Percentiles rank a stretch among this genome's conserved stretches.
phyloP scores from a whole-genome alignment of 169 alveolate species.

The Plasmodium blacklocki region DNA sequence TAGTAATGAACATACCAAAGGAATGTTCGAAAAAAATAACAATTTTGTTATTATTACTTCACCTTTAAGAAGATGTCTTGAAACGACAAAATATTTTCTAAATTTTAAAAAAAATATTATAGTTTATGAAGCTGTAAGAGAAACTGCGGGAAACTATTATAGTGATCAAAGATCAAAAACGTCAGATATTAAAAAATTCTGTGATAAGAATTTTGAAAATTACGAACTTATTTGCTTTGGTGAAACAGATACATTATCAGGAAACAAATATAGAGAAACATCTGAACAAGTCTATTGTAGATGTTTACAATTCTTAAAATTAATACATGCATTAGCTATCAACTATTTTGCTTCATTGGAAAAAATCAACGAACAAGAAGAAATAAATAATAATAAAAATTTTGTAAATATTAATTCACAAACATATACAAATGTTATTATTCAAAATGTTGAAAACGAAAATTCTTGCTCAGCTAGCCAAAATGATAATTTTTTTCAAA shows the following conservation, averaged over 20 bases:
- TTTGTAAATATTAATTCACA: not conserved
- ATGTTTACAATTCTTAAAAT: conserved; percentile 61
- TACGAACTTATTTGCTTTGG: conserved; percentile 69
- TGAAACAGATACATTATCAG: conserved; percentile 23
- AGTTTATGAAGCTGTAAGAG: conserved; percentile 51
- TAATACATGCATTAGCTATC: conserved; percentile 46
- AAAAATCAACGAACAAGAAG: conserved; percentile 4
- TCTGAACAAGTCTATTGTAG: conserved; percentile 58
- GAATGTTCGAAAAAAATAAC: conserved; percentile 31
- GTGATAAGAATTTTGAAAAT: conserved; percentile 56
- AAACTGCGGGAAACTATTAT: conserved; percentile 42
- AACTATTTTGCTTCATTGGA: conserved; percentile 59
- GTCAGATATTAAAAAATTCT: conserved; percentile 34
- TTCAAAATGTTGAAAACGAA: not conserved
- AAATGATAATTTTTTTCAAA: not conserved
- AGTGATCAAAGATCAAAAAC: conserved; percentile 69
- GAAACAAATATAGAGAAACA: conserved; percentile 45
- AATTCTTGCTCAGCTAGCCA: not conserved
- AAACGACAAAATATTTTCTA: conserved; percentile 54
- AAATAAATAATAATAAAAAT: not conserved
- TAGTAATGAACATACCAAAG: conserved; percentile 5
- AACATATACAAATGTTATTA: not conserved
- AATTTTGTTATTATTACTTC: conserved; percentile 47
- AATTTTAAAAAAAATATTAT: conserved; percentile 66
- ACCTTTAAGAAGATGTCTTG: conserved; percentile 63